phyloP scores from a whole-genome alignment of 208 protist genomes.

The Trypanosoma scelopori region DNA sequence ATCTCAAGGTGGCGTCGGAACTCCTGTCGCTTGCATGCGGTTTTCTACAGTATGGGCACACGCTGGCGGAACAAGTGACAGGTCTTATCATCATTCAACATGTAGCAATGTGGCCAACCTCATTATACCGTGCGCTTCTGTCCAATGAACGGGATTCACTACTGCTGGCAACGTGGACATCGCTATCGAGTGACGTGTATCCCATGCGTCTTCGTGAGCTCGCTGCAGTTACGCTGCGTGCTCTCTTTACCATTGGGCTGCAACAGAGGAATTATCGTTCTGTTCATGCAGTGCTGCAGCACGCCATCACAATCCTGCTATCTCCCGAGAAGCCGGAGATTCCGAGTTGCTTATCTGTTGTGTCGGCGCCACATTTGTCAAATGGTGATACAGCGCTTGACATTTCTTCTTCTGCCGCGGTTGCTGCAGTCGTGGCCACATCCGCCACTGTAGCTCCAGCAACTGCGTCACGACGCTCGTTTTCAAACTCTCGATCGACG shows the following conservation, averaged over 20 bases:
- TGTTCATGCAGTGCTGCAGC: conserved; percentile 61
- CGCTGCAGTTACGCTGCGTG: conserved; percentile 53
- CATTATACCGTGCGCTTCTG: conserved; percentile 43
- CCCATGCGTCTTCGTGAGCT: conserved; percentile 44
- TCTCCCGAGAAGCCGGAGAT: conserved; percentile 5
- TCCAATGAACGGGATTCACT: conserved; percentile 42
- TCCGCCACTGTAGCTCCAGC: too few species aligned
- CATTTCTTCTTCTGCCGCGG: not conserved
- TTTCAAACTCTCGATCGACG: too few species aligned
- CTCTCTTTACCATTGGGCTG: conserved; percentile 53
- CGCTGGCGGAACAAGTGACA: conserved; percentile 48
- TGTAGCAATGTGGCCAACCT: conserved; percentile 46
- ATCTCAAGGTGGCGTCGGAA: conserved; percentile 50
- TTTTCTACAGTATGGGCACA: conserved; percentile 48
- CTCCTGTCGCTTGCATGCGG: conserved; percentile 44
- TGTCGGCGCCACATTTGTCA: not conserved
- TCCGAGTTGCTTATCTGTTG: not conserved
- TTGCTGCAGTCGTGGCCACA: not conserved
- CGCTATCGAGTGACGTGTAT: conserved; percentile 31
- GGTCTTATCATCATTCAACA: conserved; percentile 61
- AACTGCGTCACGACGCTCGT: too few species aligned
- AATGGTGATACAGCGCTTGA: not conserved
- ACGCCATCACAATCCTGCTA: conserved; percentile 32
- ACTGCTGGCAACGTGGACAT: conserved; percentile 52
- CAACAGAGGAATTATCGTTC: conserved; percentile 34